These are phyloP conservation scores for Aspergillus sp. DNA, from an alignment of 2,329 filamentous ascomycete genomes.

Conservation along the genomic window DNA sequence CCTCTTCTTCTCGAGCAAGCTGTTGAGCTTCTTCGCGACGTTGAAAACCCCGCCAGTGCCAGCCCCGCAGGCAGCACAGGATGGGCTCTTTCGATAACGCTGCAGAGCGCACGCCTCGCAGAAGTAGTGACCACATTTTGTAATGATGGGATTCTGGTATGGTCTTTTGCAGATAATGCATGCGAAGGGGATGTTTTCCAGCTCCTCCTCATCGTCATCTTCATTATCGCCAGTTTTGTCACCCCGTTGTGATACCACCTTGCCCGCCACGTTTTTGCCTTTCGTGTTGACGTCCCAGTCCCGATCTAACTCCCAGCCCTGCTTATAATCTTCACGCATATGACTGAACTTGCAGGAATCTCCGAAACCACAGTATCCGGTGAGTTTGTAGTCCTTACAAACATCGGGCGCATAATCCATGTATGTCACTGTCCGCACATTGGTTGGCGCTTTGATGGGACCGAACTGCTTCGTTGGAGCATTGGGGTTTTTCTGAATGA, in stretches of 20 bases:
- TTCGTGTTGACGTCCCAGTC: conserved; percentile 88
- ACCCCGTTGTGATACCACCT: conserved; percentile 48
- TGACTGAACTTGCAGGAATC: conserved; percentile 75
- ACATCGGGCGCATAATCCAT: conserved; percentile 91
- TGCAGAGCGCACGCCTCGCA: conserved; percentile 87
- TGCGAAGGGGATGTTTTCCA: conserved; percentile 84
- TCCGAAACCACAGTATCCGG: conserved; percentile 68
- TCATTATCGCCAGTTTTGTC: conserved; percentile 49
- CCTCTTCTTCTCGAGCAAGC: conserved; percentile 70
- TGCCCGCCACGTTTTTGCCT: conserved; percentile 47
- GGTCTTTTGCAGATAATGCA: conserved; percentile 81
- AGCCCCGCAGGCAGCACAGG: conserved; percentile 79
- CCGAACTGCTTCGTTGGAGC: conserved; percentile 70
- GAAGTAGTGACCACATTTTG: conserved; percentile 94
- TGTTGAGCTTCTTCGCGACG: conserved; percentile 76
- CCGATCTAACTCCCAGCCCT: conserved; percentile 91
- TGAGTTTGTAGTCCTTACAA: conserved; percentile 92
- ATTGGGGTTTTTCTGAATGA: conserved; percentile 79
- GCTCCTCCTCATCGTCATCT: conserved; percentile 63
- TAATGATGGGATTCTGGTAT: conserved; percentile 79
- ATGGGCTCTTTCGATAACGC: conserved; percentile 81
- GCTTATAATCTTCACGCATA: conserved; percentile 66
- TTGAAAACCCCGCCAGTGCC: conserved; percentile 91
- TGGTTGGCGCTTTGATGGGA: conserved; percentile 80
- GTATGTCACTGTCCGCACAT: conserved; percentile 85